A percentile compares a stretch with the other conserved stretches of the same genome.
Conservation (phyloP, 1,139 yeast genomes). For the Pichia cactophila region DNA sequence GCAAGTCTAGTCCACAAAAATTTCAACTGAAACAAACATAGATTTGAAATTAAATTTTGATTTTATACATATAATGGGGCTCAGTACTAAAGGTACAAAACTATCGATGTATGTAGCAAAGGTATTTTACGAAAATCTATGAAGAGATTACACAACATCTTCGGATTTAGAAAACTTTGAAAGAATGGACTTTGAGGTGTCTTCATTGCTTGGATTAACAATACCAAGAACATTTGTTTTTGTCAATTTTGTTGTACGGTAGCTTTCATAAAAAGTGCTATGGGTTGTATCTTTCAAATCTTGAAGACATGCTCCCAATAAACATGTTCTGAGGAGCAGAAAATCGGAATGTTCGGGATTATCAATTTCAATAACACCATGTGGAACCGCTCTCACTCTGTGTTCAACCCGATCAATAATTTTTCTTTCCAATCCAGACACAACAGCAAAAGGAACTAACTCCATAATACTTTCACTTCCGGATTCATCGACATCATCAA, state of each 20-base stretch:
- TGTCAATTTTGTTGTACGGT: conserved; percentile 51
- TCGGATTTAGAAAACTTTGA: conserved; percentile 1
- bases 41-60: too few relatives aligned
- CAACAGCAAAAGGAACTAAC: conserved; percentile 83
- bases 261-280: conserved; percentile 74
- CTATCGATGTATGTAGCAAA: too few relatives aligned
- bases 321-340: conserved; percentile 79
- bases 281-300: conserved; percentile 92
- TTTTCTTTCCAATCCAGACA: conserved; percentile 76
- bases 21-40: too few relatives aligned
- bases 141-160: background rate
- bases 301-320: conserved; percentile 89
- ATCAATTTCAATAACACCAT: conserved; percentile 87
- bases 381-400: conserved; percentile 62
- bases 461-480: conserved; percentile 22
- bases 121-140: too few relatives aligned
- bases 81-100: too few relatives aligned
- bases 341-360: conserved; percentile 92
- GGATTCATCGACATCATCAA: conserved; percentile 30
- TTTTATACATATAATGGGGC: too few relatives aligned
- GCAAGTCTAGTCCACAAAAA: too few relatives aligned
- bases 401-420: conserved; percentile 44
- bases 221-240: conserved; percentile 10
- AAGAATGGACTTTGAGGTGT: background rate
- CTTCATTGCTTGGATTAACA: background rate